These are phyloP conservation scores for Styphnolobium japonicum DNA, from an alignment of 306 rosid genomes.

Conservation along the genomic window DNA sequence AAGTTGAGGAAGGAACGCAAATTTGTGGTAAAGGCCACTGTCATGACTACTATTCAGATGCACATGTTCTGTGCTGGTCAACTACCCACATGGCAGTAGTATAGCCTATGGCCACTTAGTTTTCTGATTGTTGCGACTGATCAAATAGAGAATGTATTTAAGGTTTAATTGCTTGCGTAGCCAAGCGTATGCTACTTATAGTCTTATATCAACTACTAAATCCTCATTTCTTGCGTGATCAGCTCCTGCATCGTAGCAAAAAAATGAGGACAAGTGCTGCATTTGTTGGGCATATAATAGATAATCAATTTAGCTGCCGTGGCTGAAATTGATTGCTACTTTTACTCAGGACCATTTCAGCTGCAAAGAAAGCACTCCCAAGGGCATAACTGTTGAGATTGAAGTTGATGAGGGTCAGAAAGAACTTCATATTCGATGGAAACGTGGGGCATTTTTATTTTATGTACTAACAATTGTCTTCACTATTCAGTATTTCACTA, in stretches of 20 bases:
- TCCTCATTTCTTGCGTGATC: no score
- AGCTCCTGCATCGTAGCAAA: no score
- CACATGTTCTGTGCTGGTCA: background rate
- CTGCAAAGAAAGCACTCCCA: background rate
- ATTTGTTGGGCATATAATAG: no score
- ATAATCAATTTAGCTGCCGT: background rate
- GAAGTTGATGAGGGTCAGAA: background rate
- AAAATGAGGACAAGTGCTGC: no score
- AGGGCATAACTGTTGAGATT: background rate
- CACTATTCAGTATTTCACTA: no score
- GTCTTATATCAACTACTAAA: no score
- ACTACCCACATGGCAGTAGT: background rate
- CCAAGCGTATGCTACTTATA: no score
- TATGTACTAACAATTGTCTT: no score
- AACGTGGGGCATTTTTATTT: background rate
- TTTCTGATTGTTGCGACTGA: no score
- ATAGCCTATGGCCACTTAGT: no score
- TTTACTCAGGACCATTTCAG: background rate
- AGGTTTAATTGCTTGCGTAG: no score
- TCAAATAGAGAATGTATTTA: no score
- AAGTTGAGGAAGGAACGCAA: background rate
- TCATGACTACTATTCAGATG: background rate
- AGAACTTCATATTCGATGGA: background rate
- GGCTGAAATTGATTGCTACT: background rate
- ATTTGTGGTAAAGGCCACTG: background rate